These are phyloP conservation scores for Agrocybe praecox DNA, from an alignment of 768 basidiomycete genomes.

Conservation along the genomic window DNA sequence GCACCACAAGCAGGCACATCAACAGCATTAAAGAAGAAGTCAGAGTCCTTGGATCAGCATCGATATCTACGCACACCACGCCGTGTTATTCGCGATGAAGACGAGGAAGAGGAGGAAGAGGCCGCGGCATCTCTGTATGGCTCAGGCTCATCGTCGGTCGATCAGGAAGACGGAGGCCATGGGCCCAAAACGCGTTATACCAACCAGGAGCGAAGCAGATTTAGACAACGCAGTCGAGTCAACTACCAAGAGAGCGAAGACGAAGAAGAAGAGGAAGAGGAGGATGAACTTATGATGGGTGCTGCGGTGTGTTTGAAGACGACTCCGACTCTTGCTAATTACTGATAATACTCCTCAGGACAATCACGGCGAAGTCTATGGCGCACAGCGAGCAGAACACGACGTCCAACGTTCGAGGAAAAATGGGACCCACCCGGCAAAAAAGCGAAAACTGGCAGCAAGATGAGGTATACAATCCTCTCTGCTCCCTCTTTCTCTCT, in stretches of 20 bases:
- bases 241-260: conserved; percentile 30
- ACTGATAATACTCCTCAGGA: conserved; percentile 26
- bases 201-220: conserved; percentile 6
- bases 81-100: conserved; percentile 13
- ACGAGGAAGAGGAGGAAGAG: conserved; percentile 27
- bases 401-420: conserved; percentile 12
- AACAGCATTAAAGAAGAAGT: conserved; percentile 5
- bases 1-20: neutral
- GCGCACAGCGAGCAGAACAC: conserved; percentile 21
- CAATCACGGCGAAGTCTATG: conserved; percentile 39
- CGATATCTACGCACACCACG: conserved; percentile 9
- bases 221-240: conserved; percentile 19
- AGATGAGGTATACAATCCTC: conserved; percentile 10
- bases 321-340: neutral
- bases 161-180: neutral
- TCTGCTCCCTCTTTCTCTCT: neutral
- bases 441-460: conserved; percentile 33
- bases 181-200: conserved; percentile 4
- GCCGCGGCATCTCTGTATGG: neutral
- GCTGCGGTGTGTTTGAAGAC: conserved; percentile 45
- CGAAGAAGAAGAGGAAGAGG: conserved; percentile 43
- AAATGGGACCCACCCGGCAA: conserved; percentile 28
- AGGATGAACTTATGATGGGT: conserved; percentile 66
- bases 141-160: neutral
- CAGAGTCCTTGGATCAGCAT: conserved; percentile 12